phyloP scores from a whole-genome alignment of 2,329 filamentous ascomycete genomes.

The Hypocreales sp. region DNA sequence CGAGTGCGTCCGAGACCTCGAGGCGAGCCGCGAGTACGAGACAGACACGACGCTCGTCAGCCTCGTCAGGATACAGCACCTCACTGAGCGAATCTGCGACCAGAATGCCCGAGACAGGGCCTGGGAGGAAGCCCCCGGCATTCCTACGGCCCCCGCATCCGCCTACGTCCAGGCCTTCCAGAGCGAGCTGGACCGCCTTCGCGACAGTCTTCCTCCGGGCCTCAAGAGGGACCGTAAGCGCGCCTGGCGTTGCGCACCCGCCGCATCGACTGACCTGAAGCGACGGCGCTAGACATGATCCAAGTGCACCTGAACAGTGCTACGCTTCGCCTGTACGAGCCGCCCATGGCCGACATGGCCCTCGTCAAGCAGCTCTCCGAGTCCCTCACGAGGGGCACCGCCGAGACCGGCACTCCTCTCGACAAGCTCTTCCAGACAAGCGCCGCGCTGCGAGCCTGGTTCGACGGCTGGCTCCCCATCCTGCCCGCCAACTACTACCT shows the following conservation, averaged over 20 bases:
- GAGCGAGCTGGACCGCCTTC: constrained; percentile 26
- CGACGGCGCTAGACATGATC: constrained; percentile 17
- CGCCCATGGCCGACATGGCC: constrained; percentile 24
- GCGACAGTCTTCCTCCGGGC: constrained; percentile 16
- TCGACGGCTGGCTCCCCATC: constrained; percentile 30
- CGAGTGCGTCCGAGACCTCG: constrained; percentile 30
- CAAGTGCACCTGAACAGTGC: constrained; percentile 24
- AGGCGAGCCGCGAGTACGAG: constrained; percentile 25
- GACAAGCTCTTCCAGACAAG: constrained; percentile 34
- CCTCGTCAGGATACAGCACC: constrained; percentile 30
- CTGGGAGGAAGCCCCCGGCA: constrained; percentile 15
- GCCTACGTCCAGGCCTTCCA: constrained; percentile 31
- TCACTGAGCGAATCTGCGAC: constrained; percentile 33
- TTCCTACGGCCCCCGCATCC: constrained; percentile 23
- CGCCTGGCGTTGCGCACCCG: too few species aligned
- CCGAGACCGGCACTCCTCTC: constrained; percentile 24
- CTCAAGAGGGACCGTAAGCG: constrained; percentile 23
- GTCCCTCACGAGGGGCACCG: constrained; percentile 20
- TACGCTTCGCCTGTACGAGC: constrained; percentile 29
- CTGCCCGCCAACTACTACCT: constrained; percentile 26
- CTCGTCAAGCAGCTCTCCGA: constrained; percentile 26
- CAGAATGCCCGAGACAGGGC: constrained; percentile 19
- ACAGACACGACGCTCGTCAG: constrained; percentile 30
- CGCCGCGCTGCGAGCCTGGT: constrained; percentile 29
- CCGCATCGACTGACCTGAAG: too few species aligned